Base-by-base conservation (phyloP, 2,329 filamentous ascomycete genomes). In the Cordyceps fumosorosea region DNA sequence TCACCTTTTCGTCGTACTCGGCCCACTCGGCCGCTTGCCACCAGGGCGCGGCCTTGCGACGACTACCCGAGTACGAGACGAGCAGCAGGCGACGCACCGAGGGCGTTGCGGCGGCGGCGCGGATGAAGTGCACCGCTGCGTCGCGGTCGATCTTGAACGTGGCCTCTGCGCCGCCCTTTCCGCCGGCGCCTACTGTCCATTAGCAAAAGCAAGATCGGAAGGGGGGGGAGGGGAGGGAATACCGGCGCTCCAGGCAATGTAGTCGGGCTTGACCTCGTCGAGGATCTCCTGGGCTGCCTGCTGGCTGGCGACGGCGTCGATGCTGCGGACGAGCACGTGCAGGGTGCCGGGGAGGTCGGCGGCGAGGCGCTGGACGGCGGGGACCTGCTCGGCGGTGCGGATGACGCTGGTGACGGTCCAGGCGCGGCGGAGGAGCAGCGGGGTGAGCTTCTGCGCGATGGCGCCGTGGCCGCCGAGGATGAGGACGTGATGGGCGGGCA, bases 401-500 rank as follows among this genome's bases (percentile, higher is more conserved):
- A 96, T 88, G 64, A 95, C 78, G 72, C 87, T 90, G 64, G 89
- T 92, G 60, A 96, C 88, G 66, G 84, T 84, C 88, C 90, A 93
- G 40, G 84, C 84, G 66, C 87, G 85, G 56, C 85, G 80, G 48
- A 95, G 84, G 8, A 96, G 85, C 63, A 93, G 81, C 1, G 89
- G 89, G 10, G 90, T 95, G 45, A 95, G 81, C 50, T 88, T 77
- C 63, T 90, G 84, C 66, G 90, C 84, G 64, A 95, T 76, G 72
- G 92, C 91, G 76, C 91, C 91, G 77, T 93, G 90, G 69, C 90
- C 91, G 69, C 90, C 90, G 65, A 95, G 84, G 66, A 95, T 76
- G 64, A 93, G 85, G 63, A 93, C 84, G 70, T 84, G 79, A 48
- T 72, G 72, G 47, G 74, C 68, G 11, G 65, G 32, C 73, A 75